Percentiles rank a stretch among this genome's conserved stretches.
phyloP scores from a whole-genome alignment of 2,329 filamentous ascomycete species.

The Ophiostoma australiae region DNA sequence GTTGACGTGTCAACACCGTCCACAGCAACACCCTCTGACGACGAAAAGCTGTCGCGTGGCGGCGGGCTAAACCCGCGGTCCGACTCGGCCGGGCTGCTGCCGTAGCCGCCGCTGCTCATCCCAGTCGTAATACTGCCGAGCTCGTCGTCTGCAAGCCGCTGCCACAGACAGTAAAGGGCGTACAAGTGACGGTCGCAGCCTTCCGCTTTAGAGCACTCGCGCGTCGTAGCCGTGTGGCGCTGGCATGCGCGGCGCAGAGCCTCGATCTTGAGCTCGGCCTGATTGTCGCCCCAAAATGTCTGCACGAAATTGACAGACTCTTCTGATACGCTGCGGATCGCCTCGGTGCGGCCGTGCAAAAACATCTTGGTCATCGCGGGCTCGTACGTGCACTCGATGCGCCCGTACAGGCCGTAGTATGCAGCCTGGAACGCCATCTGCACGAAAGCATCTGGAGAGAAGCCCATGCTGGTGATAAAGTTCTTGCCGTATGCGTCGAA shows the following conservation, averaged over 20 bases:
- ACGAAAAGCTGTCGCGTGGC: slow-evolving; percentile 8
- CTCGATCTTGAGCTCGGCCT: slow-evolving; percentile 76
- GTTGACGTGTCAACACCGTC: slow-evolving; percentile 11
- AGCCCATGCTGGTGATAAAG: slow-evolving; percentile 94
- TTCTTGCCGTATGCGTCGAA: slow-evolving; percentile 90
- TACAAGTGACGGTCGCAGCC: slow-evolving; percentile 93
- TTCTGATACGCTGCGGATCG: slow-evolving; percentile 76
- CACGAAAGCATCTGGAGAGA: slow-evolving; percentile 94
- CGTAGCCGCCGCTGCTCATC: slow-evolving; percentile 29
- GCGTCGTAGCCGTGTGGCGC: slow-evolving; percentile 74
- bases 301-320: slow-evolving; percentile 85
- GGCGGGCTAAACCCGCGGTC: slow-evolving; percentile 60
- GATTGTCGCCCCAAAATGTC: slow-evolving; percentile 91
- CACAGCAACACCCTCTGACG: slow-evolving; percentile 18
- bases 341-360: slow-evolving; percentile 90
- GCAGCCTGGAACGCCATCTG: slow-evolving; percentile 99
- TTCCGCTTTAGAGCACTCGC: slow-evolving; percentile 80
- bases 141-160: slow-evolving; percentile 76
- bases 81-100: slow-evolving; percentile 34
- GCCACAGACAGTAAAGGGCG: slow-evolving; percentile 91
- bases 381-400: slow-evolving; percentile 92
- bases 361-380: slow-evolving; percentile 97
- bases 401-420: slow-evolving; percentile 93
- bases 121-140: slow-evolving; percentile 45
- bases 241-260: slow-evolving; percentile 77